phyloP scores from a whole-genome alignment of 306 rosid species.

The Vicia faba region DNA sequence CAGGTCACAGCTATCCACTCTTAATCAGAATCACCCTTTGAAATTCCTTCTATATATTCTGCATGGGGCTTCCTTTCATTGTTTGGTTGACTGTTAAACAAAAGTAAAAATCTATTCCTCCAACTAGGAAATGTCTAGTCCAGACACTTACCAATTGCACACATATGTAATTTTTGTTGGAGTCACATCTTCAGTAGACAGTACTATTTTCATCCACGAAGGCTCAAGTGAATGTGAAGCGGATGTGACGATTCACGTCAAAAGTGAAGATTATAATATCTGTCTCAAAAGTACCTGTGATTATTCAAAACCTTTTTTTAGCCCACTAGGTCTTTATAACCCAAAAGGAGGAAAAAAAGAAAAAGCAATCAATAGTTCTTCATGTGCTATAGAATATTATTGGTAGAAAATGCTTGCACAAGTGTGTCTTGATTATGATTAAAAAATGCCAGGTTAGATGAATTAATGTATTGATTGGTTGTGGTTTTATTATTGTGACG shows the following conservation, averaged over 20 bases:
- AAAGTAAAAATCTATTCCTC: slow-evolving; percentile 32
- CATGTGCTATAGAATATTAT: slow-evolving; percentile 15
- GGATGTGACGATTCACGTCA: slow-evolving; percentile 30
- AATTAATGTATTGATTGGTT: slow-evolving; percentile 31
- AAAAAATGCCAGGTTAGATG: slow-evolving; percentile 27
- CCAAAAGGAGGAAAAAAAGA: slow-evolving; percentile 8
- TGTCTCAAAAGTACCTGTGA: slow-evolving; percentile 18
- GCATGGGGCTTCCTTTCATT: slow-evolving; percentile 14
- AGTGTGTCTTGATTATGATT: slow-evolving; percentile 23
- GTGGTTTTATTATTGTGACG: slow-evolving; percentile 27
- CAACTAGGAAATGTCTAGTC: slow-evolving; percentile 38
- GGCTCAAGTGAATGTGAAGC: slow-evolving; percentile 32
- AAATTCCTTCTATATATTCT: slow-evolving; percentile 39
- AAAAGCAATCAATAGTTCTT: slow-evolving; percentile 27
- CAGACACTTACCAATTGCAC: slow-evolving; percentile 31
- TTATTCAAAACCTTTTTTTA: slow-evolving; percentile 13
- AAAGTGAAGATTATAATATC: slow-evolving; percentile 27
- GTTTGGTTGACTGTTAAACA: slow-evolving; percentile 37
- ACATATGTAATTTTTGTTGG: slow-evolving; percentile 37
- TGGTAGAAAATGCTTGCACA: slow-evolving; percentile 24
- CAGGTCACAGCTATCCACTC: slow-evolving; percentile 79
- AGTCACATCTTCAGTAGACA: slow-evolving; percentile 38
- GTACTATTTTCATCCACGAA: slow-evolving; percentile 13
- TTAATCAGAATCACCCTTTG: slow-evolving; percentile 64
- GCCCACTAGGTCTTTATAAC: slow-evolving; percentile 29